Percentiles rank a stretch among this genome's conserved stretches.
Conservation (phyloP, 2,329 filamentous ascomycete genomes). For the Penicillium sp. region DNA sequence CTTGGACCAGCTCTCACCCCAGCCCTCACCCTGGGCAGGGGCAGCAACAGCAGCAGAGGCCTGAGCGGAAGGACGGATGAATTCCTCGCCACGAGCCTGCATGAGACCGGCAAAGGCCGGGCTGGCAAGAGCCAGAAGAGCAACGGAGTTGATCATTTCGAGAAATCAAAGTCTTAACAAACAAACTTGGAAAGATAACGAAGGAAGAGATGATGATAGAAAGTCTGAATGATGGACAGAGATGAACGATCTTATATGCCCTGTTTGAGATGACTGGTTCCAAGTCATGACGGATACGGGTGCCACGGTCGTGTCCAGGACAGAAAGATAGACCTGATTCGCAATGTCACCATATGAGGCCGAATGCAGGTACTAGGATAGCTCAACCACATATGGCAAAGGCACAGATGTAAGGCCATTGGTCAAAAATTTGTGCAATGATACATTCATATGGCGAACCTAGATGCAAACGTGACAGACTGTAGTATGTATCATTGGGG, state of each 20-base stretch:
- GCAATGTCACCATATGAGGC: conserved; percentile 19
- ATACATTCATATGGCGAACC: conserved; percentile 13
- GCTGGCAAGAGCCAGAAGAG: conserved; percentile 38
- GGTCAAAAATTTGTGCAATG: conserved; percentile 15
- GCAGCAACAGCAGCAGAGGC: conserved; percentile 5
- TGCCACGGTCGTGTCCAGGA: conserved; percentile 32
- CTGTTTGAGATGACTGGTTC: conserved; percentile 3
- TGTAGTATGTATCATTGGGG: conserved; percentile 30
- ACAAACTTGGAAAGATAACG: conserved; percentile 23
- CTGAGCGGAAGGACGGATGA: conserved; percentile 8
- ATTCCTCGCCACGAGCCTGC: conserved; percentile 24
- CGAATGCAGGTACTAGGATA: conserved; percentile 17
- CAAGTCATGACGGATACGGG: conserved; percentile 21
- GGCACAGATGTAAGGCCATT: conserved; percentile 17
- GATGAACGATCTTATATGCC: conserved; percentile 30
- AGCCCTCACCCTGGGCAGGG: conserved; percentile 1
- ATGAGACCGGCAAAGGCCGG: conserved; percentile 39
- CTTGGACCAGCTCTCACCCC: conserved; percentile 15
- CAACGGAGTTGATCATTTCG: conserved; percentile 40
- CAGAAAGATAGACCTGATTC: conserved; percentile 25
- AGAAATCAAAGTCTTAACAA: conserved; percentile 20
- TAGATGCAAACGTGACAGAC: conserved; percentile 32
- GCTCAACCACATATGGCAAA: conserved; percentile 21
- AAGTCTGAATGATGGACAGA: conserved; percentile 7
- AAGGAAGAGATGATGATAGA: conserved; percentile 19